Evolutionary conservation across 306 rosid species (phyloP), one percentile per base, ranked within the genome.

Genomic region (Luffa acutangula): DNA sequence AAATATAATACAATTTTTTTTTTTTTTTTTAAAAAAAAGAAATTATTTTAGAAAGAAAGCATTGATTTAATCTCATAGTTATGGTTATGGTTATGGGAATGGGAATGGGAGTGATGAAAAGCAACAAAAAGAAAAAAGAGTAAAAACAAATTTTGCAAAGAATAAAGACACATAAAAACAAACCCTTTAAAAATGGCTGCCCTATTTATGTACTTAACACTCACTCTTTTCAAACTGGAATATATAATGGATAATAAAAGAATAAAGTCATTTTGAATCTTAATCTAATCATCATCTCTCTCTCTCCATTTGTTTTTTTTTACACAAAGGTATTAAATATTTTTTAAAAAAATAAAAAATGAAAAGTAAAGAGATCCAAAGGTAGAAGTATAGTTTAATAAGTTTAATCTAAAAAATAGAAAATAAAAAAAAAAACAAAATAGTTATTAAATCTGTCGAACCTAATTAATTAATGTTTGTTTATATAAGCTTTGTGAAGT

Each of bases 241-340:
- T 89, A 91, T 73, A 5, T 49, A 48, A 81, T 25, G 66, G 91
- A 90, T 88, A 85, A 85, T 85, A 92, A 86, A 86, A 85, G 93
- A 89, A 89, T 90, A 92, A 92, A 90, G 93, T 25, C 64, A 60
- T 80, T 80, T 87, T 51, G 77, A 82, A 45, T 66, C 51, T 66
- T 64, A 39, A 39, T 66, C 8, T 65, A 18, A 17, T 66, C 3
- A 39, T 9, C 41, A 51, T 51, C 56, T 51, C 56, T 25, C 56
- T 25, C 56, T 51, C 56, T n/a, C 53, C 10, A 49, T 3, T 51
- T n/a, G n/a, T n/a, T n/a, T n/a, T n/a, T 17, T 12, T 39, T 36
- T 17, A 34, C 15, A 63, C 13, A 57, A 20, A 25, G n/a, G n/a
- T n/a, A n/a, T n/a, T n/a, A n/a, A 25, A 25, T 25, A 25, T 25